phyloP scores from a whole-genome alignment of 2,329 filamentous ascomycete genomes.

The Fusarium sp. region DNA sequence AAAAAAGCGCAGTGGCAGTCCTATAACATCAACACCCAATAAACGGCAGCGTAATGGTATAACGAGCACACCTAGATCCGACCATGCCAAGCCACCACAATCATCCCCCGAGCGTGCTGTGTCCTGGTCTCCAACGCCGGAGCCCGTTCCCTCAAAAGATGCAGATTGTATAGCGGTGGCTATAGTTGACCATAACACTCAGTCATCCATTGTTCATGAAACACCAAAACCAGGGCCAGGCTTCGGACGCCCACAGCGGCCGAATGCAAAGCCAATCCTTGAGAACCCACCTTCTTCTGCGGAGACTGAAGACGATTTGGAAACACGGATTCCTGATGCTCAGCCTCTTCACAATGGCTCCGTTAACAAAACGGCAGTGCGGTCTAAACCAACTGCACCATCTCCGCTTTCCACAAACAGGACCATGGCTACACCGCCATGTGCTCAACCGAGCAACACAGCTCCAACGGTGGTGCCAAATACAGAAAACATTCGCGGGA shows the following conservation, averaged over 20 bases:
- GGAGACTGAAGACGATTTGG: conserved; percentile 51
- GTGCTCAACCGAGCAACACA: conserved; percentile 45
- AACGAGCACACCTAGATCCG: neutral
- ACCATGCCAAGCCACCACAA: neutral
- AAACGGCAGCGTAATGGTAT: conserved; percentile 24
- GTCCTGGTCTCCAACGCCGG: conserved; percentile 41
- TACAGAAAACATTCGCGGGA: conserved; percentile 6
- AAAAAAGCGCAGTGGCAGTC: conserved; percentile 13
- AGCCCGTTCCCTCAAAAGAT: neutral
- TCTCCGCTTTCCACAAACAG: conserved; percentile 27
- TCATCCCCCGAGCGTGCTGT: conserved; percentile 18
- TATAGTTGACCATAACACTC: neutral
- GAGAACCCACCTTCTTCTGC: conserved; percentile 29
- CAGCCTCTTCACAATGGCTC: conserved; percentile 27
- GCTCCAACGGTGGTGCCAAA: conserved; percentile 36
- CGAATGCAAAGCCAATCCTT: conserved; percentile 11
- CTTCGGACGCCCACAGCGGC: conserved; percentile 9
- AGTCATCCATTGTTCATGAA: conserved; percentile 40
- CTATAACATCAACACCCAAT: neutral
- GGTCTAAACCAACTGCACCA: conserved; percentile 21
- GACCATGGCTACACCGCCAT: conserved; percentile 46
- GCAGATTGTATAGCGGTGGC: neutral
- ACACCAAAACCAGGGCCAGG: conserved; percentile 35
- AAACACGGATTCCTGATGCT: conserved; percentile 49
- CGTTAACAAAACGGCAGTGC: conserved; percentile 43